Evolutionary conservation across 2,329 filamentous ascomycete species (phyloP).

Genomic region (Pseudopyrenochaeta lycopersici): DNA sequence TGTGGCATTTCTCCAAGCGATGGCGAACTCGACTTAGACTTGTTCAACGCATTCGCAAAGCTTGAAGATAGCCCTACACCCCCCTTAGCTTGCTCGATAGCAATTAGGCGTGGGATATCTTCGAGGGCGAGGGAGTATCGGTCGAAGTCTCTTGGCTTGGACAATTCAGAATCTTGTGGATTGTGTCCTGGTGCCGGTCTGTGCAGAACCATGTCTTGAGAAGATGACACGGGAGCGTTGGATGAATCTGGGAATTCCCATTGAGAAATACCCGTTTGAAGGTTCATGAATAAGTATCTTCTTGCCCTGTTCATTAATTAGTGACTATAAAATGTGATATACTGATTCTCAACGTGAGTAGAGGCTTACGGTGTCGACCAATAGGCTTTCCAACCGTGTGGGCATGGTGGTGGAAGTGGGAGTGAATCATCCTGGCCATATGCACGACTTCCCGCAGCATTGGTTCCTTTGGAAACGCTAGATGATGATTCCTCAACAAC

Average conservation of each 20-base stretch:
- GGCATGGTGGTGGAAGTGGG: not conserved
- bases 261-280: not conserved
- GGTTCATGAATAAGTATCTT: too few relatives aligned
- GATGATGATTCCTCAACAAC: not conserved
- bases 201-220: not conserved
- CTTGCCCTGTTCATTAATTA: too few relatives aligned
- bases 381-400: constrained; percentile 1
- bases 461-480: not conserved
- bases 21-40: not conserved
- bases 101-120: too few relatives aligned
- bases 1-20: not conserved
- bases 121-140: too few relatives aligned
- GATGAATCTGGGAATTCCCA: not conserved
- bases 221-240: not conserved
- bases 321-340: not conserved
- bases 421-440: not conserved
- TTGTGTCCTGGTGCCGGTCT: not conserved
- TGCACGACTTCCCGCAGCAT: not conserved
- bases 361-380: constrained; percentile 2
- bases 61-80: too few relatives aligned
- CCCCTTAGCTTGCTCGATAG: too few relatives aligned
- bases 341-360: not conserved
- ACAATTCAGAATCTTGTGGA: not conserved
- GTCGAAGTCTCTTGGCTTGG: not conserved
- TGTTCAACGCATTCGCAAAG: not conserved